Conservation (phyloP, 2,329 filamentous ascomycete genomes). For the Clonostachys rosea region DNA sequence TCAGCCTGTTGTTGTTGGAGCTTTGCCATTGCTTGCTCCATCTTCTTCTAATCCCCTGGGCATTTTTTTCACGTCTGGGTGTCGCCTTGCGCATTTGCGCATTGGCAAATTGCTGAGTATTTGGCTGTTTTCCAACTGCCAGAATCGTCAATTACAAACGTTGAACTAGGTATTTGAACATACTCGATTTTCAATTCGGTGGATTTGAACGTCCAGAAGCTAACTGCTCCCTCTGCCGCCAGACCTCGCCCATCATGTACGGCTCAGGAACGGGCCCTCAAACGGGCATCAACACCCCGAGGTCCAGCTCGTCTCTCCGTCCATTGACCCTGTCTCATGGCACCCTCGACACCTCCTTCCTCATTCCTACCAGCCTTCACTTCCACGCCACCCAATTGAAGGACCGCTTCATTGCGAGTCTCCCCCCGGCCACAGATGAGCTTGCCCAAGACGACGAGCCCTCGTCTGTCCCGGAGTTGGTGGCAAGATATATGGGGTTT, state of each 20-base stretch:
- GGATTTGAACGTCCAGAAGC: background rate
- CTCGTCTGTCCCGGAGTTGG: slow-evolving; percentile 89
- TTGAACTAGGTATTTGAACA: too few relatives aligned
- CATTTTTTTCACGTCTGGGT: background rate
- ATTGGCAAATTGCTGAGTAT: background rate
- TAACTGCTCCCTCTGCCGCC: background rate
- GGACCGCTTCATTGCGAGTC: slow-evolving; percentile 78
- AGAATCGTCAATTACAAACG: too few relatives aligned
- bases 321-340: slow-evolving; percentile 89
- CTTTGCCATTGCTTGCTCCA: slow-evolving; percentile 4
- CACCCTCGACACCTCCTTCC: slow-evolving; percentile 91
- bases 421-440: slow-evolving; percentile 92
- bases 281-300: slow-evolving; percentile 94
- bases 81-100: slow-evolving; percentile 2
- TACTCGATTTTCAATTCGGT: too few relatives aligned
- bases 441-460: slow-evolving; percentile 97
- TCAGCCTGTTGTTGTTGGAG: background rate
- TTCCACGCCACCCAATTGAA: slow-evolving; percentile 94
- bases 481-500: slow-evolving; percentile 89
- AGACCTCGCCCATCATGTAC: slow-evolving; percentile 59
- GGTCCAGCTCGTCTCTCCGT: slow-evolving; percentile 87
- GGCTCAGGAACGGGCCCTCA: slow-evolving; percentile 78
- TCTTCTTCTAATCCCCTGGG: slow-evolving; percentile 1
- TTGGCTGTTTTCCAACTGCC: background rate
- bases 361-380: slow-evolving; percentile 91